Evolutionary conservation across 176 grass and related monocot species (phyloP).

Genomic region (sorghum (Sorghum bicolor)): DNA sequence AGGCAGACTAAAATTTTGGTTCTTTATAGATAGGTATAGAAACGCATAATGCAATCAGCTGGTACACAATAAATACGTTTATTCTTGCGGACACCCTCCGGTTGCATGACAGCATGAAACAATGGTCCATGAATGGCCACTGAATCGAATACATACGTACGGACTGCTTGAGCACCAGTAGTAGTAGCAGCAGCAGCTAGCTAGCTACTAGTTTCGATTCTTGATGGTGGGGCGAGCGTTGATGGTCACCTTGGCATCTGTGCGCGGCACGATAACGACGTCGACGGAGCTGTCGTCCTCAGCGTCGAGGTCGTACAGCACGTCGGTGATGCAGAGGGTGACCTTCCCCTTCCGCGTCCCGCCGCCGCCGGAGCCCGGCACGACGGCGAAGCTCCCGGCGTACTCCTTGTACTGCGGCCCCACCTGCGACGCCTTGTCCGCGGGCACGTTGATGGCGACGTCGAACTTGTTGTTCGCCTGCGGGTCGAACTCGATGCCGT

Average conservation of each 20-base stretch:
- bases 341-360: background rate
- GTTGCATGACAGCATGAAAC: too few species aligned
- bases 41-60: too few species aligned
- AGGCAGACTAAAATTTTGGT: too few species aligned
- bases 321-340: background rate
- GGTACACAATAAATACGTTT: too few species aligned
- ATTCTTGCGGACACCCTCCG: too few species aligned
- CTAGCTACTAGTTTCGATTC: background rate
- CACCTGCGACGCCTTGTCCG: background rate
- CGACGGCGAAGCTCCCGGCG: background rate
- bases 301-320: background rate
- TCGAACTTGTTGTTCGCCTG: background rate
- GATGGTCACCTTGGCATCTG: background rate
- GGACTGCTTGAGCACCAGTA: too few species aligned
- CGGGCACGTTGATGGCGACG: background rate
- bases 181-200: too few species aligned
- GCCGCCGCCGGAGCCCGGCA: background rate
- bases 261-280: background rate
- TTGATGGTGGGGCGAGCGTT: background rate
- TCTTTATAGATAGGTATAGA: too few species aligned
- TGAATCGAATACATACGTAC: background rate
- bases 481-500: background rate
- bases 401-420: conserved; percentile 11
- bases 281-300: background rate
- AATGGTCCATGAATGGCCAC: too few species aligned